Percentiles rank a stretch among this genome's conserved stretches.
Conservation (phyloP, 225 moss, liverwort and hornwort species). For the Ulota crispa region DNA sequence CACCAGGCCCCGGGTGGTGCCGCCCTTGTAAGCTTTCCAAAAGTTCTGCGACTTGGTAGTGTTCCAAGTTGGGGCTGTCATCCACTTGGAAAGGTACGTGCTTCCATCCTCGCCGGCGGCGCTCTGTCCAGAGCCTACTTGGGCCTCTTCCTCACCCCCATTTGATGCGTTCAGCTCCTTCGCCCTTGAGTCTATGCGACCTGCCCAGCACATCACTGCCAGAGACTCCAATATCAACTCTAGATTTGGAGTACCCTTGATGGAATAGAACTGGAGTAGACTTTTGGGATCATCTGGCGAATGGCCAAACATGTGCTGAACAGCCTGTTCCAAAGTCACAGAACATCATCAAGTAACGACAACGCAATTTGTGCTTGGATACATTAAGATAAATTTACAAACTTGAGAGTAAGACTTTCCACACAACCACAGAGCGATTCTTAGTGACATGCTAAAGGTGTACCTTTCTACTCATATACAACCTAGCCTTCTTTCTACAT, state of each 20-base stretch:
- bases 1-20: slow-evolving; percentile 61
- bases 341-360: slow-evolving; percentile 3
- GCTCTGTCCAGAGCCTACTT: slow-evolving; percentile 38
- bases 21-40: slow-evolving; percentile 66
- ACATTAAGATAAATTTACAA: background rate
- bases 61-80: slow-evolving; percentile 73
- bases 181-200: slow-evolving; percentile 71
- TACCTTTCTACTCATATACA: too few species aligned
- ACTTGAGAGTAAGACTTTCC: background rate
- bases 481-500: background rate
- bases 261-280: slow-evolving; percentile 71
- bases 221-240: slow-evolving; percentile 79
- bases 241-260: slow-evolving; percentile 58
- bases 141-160: slow-evolving; percentile 43
- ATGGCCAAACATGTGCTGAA: slow-evolving; percentile 58
- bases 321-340: slow-evolving; percentile 49
- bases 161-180: slow-evolving; percentile 47
- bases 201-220: slow-evolving; percentile 84
- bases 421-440: background rate
- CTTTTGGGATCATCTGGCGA: slow-evolving; percentile 49
- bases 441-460: background rate
- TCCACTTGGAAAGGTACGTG: slow-evolving; percentile 79
- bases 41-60: slow-evolving; percentile 69
- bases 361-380: background rate
- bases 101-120: slow-evolving; percentile 79